phyloP scores from a whole-genome alignment of 2,329 filamentous ascomycete species.

The Chaetomium sp. region DNA sequence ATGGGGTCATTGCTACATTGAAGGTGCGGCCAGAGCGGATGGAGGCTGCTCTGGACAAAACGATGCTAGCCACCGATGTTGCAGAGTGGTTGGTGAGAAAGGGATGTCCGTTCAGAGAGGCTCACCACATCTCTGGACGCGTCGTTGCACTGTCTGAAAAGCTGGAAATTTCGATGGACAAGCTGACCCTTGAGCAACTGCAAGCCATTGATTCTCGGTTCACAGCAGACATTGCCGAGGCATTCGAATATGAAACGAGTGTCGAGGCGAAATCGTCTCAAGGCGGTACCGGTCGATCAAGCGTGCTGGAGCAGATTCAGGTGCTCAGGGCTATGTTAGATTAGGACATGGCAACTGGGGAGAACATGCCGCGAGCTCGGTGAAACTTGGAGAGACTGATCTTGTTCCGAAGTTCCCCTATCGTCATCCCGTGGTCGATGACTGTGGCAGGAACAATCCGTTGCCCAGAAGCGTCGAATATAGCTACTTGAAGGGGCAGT shows the following conservation, averaged over 20 bases:
- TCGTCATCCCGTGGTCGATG: too few relatives aligned
- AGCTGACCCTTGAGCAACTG: constrained; percentile 6
- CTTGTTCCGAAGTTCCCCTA: too few relatives aligned
- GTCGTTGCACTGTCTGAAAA: constrained; percentile 3
- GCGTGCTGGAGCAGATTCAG: constrained; percentile 3
- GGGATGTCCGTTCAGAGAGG: constrained; percentile 4
- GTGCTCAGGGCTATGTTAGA: constrained; percentile 3
- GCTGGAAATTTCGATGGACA: neutral
- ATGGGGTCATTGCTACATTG: constrained; percentile 3
- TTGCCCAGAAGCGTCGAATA: too few relatives aligned
- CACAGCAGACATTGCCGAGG: constrained; percentile 2
- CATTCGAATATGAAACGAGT: constrained; percentile 6
- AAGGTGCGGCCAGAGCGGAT: constrained; percentile 3
- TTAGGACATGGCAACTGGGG: neutral
- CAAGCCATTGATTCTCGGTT: constrained; percentile 7
- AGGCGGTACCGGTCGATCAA: constrained; percentile 5
- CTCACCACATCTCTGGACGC: constrained; percentile 4
- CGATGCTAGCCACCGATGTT: neutral
- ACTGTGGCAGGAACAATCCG: too few relatives aligned
- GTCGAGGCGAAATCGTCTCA: constrained; percentile 1
- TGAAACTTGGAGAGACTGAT: too few relatives aligned
- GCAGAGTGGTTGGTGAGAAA: constrained; percentile 4
- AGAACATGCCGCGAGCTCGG: too few relatives aligned
- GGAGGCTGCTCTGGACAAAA: constrained; percentile 3
- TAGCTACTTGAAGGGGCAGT: too few relatives aligned